Base-by-base conservation (phyloP, 2,329 filamentous ascomycete species). In the Pseudopithomyces chartarum region DNA sequence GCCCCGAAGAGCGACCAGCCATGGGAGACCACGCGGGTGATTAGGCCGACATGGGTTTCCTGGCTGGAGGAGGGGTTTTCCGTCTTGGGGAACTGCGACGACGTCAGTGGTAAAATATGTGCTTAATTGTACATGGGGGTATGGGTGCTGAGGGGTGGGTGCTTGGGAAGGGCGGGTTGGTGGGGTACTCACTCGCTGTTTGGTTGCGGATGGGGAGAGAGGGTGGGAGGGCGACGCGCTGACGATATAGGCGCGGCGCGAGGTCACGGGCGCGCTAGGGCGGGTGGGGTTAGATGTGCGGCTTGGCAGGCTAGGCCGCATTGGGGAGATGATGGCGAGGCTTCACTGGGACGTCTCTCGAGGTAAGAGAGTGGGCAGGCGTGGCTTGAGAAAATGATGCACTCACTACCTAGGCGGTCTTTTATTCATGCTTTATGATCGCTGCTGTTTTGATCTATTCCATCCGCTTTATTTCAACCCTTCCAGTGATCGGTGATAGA, bases 51-150 rank as follows among this genome's bases (percentile, higher is more conserved):
- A 17, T 47, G 46, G 52, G 52, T 23, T 52, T 47, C 52, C 56
- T 60, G 42, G 52, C 55, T 50, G 50, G 29, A 8, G 29, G 39
- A 47, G 38, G 58, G 52, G 47, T 49, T 64, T 59, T 64, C 60
- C 52, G 54, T 64, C 63, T 53, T 58, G 32, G 61, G 58, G 62
- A 62, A 56, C 56, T 57, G 45, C 34, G 19, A 22, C 34, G 22
- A 29, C 49, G 17, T 32, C 15, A 40, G 17, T 32, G 5, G 48
- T 22, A 39, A 39, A 29, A 29, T 29, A 8, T 13, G 3, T 29
- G 7, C 5, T 33, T n/a, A n/a, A n/a, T n/a, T 34, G 40, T 19
- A 49, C 19, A n/a, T 34, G 34, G 20, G 33, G n/a, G 10, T 33
- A 45, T 22, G 20, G 13, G 22, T 39, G 40, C 20, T 23, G 46